Evolutionary conservation across 2,329 filamentous ascomycete species (phyloP).

Genomic region (Pseudogymnoascus sp.): DNA sequence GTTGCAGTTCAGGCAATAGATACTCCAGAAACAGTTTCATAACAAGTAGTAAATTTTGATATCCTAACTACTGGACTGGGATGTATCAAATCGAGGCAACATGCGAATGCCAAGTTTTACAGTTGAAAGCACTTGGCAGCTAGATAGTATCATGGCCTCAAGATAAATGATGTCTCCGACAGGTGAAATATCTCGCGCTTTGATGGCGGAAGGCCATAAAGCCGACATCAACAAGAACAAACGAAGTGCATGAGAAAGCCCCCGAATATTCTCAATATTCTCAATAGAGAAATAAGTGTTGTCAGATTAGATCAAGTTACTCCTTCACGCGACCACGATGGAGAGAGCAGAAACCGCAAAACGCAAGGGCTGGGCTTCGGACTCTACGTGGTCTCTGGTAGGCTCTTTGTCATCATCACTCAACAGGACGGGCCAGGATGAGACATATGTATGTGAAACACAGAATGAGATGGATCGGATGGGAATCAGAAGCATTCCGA

Average conservation of each 20-base stretch:
- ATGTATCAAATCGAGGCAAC: background rate
- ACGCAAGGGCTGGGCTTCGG: slow-evolving; percentile 19
- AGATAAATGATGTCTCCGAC: background rate
- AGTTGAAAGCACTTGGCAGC: background rate
- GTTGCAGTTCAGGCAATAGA: background rate
- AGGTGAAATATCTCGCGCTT: background rate
- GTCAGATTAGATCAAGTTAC: slow-evolving; percentile 31
- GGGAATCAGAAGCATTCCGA: background rate
- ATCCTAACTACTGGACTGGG: background rate
- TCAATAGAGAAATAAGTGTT: slow-evolving; percentile 23
- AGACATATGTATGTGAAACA: slow-evolving; percentile 6
- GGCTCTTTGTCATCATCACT: slow-evolving; percentile 26
- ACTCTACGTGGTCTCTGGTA: slow-evolving; percentile 17
- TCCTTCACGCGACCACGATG: slow-evolving; percentile 20
- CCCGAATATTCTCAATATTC: slow-evolving; percentile 17
- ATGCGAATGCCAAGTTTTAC: background rate
- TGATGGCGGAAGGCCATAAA: background rate
- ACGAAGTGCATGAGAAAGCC: background rate
- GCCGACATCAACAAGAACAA: background rate
- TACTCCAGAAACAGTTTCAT: background rate
- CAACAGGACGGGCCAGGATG: slow-evolving; percentile 12
- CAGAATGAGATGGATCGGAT: background rate
- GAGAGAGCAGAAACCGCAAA: slow-evolving; percentile 14
- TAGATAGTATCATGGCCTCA: background rate
- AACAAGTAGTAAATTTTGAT: background rate